Evolutionary conservation across 2,329 filamentous ascomycete species (phyloP), one percentile per base, ranked within the genome.

Genomic region (Sporothrix sp.): DNA sequence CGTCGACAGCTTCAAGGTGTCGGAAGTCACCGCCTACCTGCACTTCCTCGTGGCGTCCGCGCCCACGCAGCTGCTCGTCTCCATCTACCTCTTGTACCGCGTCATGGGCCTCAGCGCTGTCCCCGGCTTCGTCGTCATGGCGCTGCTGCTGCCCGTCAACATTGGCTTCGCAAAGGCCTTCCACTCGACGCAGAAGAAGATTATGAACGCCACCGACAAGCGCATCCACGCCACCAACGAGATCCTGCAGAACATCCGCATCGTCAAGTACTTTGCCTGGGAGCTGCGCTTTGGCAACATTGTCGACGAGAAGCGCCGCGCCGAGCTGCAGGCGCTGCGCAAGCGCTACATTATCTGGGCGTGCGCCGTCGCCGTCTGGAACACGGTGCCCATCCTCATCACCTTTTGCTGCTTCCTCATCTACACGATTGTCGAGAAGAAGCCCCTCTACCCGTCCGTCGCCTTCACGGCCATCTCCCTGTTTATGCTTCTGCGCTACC

Each of bases 211-310:
- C 18, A 98, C 93, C 3, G 93, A 98, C 68, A 93, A 93, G 62
- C 83, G 93, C 48, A 97, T 98, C 56, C 87, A 96, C 63, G 85
- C 89, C 4, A 98, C 93, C 5, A 98, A 98, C 64, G 93, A 98
- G 67, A 86, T 97, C 7, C 73, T 98, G 25, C 90, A 95, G 63
- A 98, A 97, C 61, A 97, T 98, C 58, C 82, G 93, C 47, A 96
- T 98, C 64, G 97, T 98, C 78, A 98, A 98, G 65, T 98, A 93
- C 67, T 98, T 98, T 64, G 91, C 93, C 0, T 98, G 93, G 93
- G 93, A 98, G 66, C 82, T 89, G 59, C 85, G 91, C 2, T 98
- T 96, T 64, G 80, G 86, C 52, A 78, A 80, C 20, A 81, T 87
- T 50, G 88, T 98, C 30, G 85, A 94, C 54, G 91, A 96, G 65